Base-by-base conservation (phyloP, 495 filamentous ascomycete species). In the Ascodesmis nigricans region DNA sequence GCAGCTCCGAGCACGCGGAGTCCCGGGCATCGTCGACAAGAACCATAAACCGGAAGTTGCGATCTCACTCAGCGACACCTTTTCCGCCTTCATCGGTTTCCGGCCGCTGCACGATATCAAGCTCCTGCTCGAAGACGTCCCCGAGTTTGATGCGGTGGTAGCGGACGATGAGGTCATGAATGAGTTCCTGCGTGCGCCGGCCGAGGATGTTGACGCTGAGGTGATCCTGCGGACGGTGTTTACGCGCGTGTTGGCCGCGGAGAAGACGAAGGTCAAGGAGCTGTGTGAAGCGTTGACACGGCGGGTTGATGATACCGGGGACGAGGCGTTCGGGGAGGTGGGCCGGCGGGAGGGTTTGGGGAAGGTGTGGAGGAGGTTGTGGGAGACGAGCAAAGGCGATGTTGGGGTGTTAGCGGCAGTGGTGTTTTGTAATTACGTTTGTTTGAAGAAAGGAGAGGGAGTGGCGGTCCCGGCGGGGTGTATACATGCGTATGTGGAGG, bases 31-130 rank as follows among this genome's bases (percentile, higher is more conserved):
- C 33, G 64, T 65, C 5, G 76, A 87, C 41, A 55, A 61, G 11
- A 84, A 81, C 50, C 74, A 82, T 54, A 83, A 84, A 52, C 77
- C 78, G 1, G 78, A 87, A 47, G 83, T 84, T 21, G 76, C 76
- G 3, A 58, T 87, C 9, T 73, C 76, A 0, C 54, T 83, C 0
- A 64, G 66, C n/a, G 64, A 69, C 11, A 24, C 14, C 6, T 83
- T 84, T 46, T 75, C 83, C 50, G 68, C 78, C 0, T 83, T 84
- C 45, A 69, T 67, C 10, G 76, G 75, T 2, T 84, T 67, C 57
- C 81, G 79, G 41, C 70, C 75, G 0, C 53, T 75, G 3, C 39
- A 43, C 2, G 59, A 73, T 13, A 73, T 87, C 26, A 43, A 66
- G 24, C 44, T 55, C 1, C 58, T 82, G 2, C 67, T 83, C 49